phyloP scores from a whole-genome alignment of 2,329 filamentous ascomycete genomes.

The Drechslerella dactyloides region DNA sequence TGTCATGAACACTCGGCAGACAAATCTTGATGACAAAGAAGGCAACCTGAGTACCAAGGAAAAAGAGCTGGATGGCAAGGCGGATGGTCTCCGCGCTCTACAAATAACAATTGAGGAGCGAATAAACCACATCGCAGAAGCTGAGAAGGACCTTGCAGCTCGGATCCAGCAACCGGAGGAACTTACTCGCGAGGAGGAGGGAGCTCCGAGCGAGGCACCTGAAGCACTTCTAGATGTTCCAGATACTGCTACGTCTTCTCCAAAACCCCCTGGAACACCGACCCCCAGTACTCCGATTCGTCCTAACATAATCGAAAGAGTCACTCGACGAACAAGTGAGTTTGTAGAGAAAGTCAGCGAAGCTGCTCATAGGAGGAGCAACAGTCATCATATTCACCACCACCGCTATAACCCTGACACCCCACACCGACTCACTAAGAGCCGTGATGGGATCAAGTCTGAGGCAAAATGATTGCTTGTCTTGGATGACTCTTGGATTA shows the following conservation, averaged over 20 bases:
- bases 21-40: conserved; percentile 18
- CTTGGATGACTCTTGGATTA: not conserved
- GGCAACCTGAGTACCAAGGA: conserved; percentile 28
- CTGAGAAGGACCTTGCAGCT: conserved; percentile 26
- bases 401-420: conserved; percentile 6
- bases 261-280: not conserved
- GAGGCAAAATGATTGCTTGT: conserved; percentile 13
- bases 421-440: conserved; percentile 16
- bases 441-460: conserved; percentile 23
- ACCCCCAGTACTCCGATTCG: conserved; percentile 13
- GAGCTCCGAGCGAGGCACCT: not conserved
- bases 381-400: conserved; percentile 10
- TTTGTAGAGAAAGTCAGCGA: conserved; percentile 26
- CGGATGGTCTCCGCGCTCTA: conserved; percentile 16
- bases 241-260: conserved; percentile 7
- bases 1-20: conserved; percentile 13
- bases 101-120: conserved; percentile 37
- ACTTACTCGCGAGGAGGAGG: not conserved
- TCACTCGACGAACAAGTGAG: conserved; percentile 27
- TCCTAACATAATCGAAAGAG: conserved; percentile 32
- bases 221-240: conserved; percentile 13
- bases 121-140: conserved; percentile 11
- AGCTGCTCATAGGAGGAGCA: conserved; percentile 25
- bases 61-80: conserved; percentile 18
- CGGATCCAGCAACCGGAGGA: conserved; percentile 24